A percentile compares a stretch with the other conserved stretches of the same genome.
These are phyloP conservation scores for Gossypium trilobum DNA, from an alignment of 441 rosid genomes.

Conservation along the genomic window DNA sequence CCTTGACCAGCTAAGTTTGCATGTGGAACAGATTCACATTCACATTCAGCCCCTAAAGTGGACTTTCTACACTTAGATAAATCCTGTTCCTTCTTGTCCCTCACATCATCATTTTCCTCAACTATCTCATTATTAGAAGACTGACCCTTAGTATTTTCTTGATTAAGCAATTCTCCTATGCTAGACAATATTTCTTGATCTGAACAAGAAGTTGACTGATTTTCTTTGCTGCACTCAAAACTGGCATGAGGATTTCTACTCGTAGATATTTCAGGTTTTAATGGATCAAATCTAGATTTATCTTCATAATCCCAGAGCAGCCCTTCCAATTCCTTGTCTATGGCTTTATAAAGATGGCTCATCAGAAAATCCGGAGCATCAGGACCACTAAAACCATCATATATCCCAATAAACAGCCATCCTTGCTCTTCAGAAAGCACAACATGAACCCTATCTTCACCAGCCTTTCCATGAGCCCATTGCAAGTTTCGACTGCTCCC, in stretches of 20 bases:
- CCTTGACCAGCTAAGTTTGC: slow-evolving; percentile 46
- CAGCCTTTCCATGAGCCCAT: slow-evolving; percentile 99
- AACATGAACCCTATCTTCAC: slow-evolving; percentile 91
- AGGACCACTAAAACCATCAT: slow-evolving; percentile 95
- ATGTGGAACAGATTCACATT: slow-evolving; percentile 26
- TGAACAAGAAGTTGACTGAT: slow-evolving; percentile 23
- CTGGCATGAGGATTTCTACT: slow-evolving; percentile 21
- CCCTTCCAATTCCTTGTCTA: slow-evolving; percentile 88
- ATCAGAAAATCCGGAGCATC: slow-evolving; percentile 93
- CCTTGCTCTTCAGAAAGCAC: slow-evolving; percentile 96
- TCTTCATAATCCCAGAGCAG: slow-evolving; percentile 79
- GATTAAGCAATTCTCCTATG: slow-evolving; percentile 25
- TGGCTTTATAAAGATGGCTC: slow-evolving; percentile 76
- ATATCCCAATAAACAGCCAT: slow-evolving; percentile 85
- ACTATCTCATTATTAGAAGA: slow-evolving; percentile 42
- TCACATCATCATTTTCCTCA: slow-evolving; percentile 33
- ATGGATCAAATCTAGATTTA: slow-evolving; percentile 33
- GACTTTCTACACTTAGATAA: slow-evolving; percentile 24
- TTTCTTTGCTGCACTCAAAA: slow-evolving; percentile 24
- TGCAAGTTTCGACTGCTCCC: slow-evolving; percentile 61
- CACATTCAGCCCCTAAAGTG: slow-evolving; percentile 23
- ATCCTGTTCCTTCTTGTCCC: slow-evolving; percentile 21
- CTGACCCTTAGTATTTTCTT: slow-evolving; percentile 26
- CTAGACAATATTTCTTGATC: slow-evolving; percentile 29
- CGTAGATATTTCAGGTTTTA: slow-evolving; percentile 24